Conservation (phyloP, 805 yeast species). For the Spathaspora gorwiae region DNA sequence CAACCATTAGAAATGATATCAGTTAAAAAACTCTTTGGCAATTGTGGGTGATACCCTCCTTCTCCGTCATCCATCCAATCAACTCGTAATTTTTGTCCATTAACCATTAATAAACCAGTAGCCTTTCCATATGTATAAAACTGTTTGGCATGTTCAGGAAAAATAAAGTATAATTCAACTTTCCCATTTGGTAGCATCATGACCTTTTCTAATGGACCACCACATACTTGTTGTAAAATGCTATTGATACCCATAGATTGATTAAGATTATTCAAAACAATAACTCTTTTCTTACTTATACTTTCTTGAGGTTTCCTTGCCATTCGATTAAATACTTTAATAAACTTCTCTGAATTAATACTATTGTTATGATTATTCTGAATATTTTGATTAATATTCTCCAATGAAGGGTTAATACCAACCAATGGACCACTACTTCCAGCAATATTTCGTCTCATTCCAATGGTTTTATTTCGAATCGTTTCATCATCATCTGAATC, state of each 20-base stretch:
- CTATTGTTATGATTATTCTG: not conserved
- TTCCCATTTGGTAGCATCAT: constrained; percentile 17
- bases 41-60: constrained; percentile 10
- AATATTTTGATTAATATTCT: constrained; percentile 3
- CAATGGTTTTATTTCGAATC: not conserved
- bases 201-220: constrained; percentile 65
- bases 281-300: not conserved
- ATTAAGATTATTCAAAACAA: constrained; percentile 3
- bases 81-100: constrained; percentile 48
- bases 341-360: constrained; percentile 1
- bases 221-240: constrained; percentile 52
- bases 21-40: constrained; percentile 18
- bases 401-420: constrained; percentile 4
- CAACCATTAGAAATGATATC: constrained; percentile 44
- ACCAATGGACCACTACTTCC: not conserved
- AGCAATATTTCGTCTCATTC: not conserved
- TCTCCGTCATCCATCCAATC: constrained; percentile 40
- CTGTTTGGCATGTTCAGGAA: constrained; percentile 47
- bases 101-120: constrained; percentile 53
- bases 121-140: constrained; percentile 48
- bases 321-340: not conserved
- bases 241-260: constrained; percentile 42
- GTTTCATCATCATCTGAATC: not conserved
- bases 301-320: not conserved
- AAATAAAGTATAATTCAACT: constrained; percentile 49